Evolutionary conservation across 768 basidiomycete species (phyloP).

Genomic region (Leccinellum rugosiceps): DNA sequence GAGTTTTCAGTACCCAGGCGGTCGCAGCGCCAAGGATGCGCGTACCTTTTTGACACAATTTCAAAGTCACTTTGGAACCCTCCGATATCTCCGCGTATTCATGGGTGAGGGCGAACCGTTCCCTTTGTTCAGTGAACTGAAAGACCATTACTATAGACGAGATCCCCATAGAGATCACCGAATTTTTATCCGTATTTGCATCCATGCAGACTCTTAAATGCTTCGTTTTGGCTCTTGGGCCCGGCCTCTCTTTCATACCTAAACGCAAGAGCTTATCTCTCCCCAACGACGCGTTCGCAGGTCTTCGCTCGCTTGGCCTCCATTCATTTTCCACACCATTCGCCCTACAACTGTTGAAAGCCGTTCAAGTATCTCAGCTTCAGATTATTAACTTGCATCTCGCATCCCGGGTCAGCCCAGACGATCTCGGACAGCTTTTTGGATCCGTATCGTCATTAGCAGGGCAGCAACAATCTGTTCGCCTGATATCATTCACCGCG

Average conservation of each 20-base stretch:
- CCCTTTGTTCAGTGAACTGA: neutral
- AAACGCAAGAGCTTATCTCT: conserved; percentile 12
- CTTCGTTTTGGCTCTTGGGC: conserved; percentile 18
- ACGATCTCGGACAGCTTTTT: conserved; percentile 7
- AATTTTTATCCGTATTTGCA: conserved; percentile 12
- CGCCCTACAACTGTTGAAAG: conserved; percentile 4
- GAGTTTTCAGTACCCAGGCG: conserved; percentile 15
- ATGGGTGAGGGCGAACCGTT: conserved; percentile 9
- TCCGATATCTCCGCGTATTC: conserved; percentile 16
- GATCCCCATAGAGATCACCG: conserved; percentile 14
- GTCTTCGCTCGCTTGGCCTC: conserved; percentile 12
- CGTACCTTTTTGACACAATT: conserved; percentile 11
- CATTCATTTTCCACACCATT: conserved; percentile 12
- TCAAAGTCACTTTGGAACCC: conserved; percentile 7
- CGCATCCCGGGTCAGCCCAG: conserved; percentile 8
- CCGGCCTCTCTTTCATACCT: conserved; percentile 2
- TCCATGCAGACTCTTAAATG: conserved; percentile 16
- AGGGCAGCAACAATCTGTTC: conserved; percentile 5
- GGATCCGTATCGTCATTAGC: conserved; percentile 7
- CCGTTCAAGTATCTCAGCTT: conserved; percentile 9
- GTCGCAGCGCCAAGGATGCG: conserved; percentile 14
- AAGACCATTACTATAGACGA: neutral
- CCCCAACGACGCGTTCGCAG: conserved; percentile 1
- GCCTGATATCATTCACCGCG: conserved; percentile 6
- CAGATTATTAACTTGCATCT: conserved; percentile 15